Percentiles rank a stretch among this genome's conserved stretches.
Conservation (phyloP, 352 stramenopile genomes). For the Globisporangium nunn region DNA sequence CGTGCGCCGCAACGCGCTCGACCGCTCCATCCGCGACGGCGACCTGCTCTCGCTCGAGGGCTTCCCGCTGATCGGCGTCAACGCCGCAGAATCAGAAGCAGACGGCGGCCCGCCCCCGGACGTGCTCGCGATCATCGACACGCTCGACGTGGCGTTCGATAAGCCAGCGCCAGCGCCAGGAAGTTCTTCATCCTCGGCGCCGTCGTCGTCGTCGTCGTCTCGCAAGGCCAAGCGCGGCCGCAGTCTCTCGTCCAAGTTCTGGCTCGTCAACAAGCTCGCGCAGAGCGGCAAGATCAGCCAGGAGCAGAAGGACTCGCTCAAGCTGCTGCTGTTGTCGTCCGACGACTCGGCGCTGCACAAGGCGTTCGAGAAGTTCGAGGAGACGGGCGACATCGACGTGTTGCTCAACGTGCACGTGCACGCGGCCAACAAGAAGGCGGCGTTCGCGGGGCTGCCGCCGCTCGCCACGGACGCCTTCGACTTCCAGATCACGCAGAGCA, state of each 20-base stretch:
- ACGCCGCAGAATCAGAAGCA: slow-evolving; percentile 4
- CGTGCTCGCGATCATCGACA: slow-evolving; percentile 63
- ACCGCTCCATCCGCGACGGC: slow-evolving; percentile 76
- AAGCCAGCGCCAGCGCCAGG: too few species aligned
- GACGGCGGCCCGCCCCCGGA: slow-evolving; percentile 31
- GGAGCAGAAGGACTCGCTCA: slow-evolving; percentile 77
- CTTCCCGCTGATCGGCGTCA: slow-evolving; percentile 22
- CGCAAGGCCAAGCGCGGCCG: slow-evolving; percentile 62
- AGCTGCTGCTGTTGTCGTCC: slow-evolving; percentile 71
- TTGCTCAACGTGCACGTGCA: slow-evolving; percentile 63
- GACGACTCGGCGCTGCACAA: slow-evolving; percentile 65
- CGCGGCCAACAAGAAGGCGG: slow-evolving; percentile 38
- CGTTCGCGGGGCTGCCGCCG: slow-evolving; percentile 47
- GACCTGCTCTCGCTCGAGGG: slow-evolving; percentile 68
- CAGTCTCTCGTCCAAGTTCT: slow-evolving; percentile 81
- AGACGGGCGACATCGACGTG: slow-evolving; percentile 69
- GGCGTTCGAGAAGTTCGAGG: slow-evolving; percentile 74
- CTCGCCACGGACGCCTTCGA: slow-evolving; percentile 60
- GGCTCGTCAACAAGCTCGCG: slow-evolving; percentile 79
- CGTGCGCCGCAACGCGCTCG: slow-evolving; percentile 58
- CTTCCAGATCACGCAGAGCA: slow-evolving; percentile 73
- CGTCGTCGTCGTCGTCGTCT: slow-evolving; percentile 8
- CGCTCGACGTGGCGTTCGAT: slow-evolving; percentile 33
- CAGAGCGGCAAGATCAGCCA: slow-evolving; percentile 72
- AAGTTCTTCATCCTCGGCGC: too few species aligned